phyloP scores from a whole-genome alignment of 1,139 yeast species.

The Zygotorulaspora mrakii region DNA sequence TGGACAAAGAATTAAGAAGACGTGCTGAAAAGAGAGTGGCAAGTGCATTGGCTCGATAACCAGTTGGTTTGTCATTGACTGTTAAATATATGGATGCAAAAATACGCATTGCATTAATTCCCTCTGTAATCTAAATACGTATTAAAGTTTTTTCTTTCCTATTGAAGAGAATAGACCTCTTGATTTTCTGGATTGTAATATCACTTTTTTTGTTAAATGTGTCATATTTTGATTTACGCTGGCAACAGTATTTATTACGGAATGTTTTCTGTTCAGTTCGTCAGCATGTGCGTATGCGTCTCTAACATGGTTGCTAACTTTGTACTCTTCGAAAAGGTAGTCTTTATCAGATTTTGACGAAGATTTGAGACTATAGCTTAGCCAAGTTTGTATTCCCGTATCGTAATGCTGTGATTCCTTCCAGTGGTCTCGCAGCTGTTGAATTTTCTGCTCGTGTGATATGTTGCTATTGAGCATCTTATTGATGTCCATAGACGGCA shows the following conservation, averaged over 20 bases:
- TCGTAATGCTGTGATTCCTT: constrained; percentile 26
- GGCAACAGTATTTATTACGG: constrained; percentile 36
- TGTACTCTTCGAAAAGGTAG: constrained; percentile 34
- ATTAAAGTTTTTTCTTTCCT: constrained; percentile 29
- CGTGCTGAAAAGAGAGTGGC: constrained; percentile 53
- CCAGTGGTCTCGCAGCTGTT: constrained; percentile 24
- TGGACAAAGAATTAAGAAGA: constrained; percentile 79
- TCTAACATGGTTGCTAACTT: constrained; percentile 33
- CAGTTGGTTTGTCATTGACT: not conserved
- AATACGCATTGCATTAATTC: not conserved
- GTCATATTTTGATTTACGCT: constrained; percentile 37
- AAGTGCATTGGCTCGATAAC: constrained; percentile 24
- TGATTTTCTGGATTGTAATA: constrained; percentile 36
- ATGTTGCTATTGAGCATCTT: constrained; percentile 25
- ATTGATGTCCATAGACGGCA: constrained; percentile 29
- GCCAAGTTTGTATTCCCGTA: constrained; percentile 35
- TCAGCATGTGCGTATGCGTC: constrained; percentile 39
- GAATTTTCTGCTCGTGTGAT: constrained; percentile 26
- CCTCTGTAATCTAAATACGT: not conserved
- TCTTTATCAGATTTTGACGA: constrained; percentile 28
- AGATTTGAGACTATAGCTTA: constrained; percentile 32
- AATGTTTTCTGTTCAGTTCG: constrained; percentile 33
- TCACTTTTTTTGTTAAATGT: constrained; percentile 36
- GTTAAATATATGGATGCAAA: not conserved
- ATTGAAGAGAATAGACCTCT: constrained; percentile 36